Percentiles rank a stretch among this genome's conserved stretches.
Evolutionary conservation across 2,329 filamentous ascomycete genomes (phyloP).

Genomic region (Intubia oerlemansii): DNA sequence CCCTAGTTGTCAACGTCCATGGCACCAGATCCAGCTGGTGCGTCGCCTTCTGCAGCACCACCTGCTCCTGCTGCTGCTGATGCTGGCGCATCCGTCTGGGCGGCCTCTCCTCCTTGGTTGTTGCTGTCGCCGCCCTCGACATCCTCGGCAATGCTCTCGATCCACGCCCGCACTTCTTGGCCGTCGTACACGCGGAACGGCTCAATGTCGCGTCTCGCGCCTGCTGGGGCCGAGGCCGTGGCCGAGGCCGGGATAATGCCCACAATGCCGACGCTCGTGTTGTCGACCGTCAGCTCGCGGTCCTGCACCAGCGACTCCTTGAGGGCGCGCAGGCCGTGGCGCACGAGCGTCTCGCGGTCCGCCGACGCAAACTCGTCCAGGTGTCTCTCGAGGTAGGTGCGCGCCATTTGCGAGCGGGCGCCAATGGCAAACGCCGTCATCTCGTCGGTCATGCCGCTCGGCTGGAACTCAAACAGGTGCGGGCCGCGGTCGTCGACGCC

Average conservation of each 20-base stretch:
- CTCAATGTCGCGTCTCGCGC: conserved; percentile 38
- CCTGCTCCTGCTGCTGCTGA: conserved; percentile 8
- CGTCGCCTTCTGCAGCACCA: no score
- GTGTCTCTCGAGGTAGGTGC: conserved; percentile 89
- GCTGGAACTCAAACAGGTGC: conserved; percentile 97
- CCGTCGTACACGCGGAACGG: conserved; percentile 83
- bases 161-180: conserved; percentile 64
- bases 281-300: conserved; percentile 92
- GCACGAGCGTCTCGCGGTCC: conserved; percentile 66
- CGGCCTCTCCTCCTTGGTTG: no score
- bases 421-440: conserved; percentile 95
- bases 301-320: conserved; percentile 95
- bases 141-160: conserved; percentile 49
- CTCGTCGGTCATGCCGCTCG: conserved; percentile 86
- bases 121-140: conserved; percentile 24
- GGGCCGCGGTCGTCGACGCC: conserved; percentile 87
- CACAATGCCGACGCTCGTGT: conserved; percentile 78
- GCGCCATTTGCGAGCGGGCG: conserved; percentile 87
- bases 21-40: no score
- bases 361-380: conserved; percentile 61
- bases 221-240: conserved; percentile 19
- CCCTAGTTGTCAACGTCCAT: no score
- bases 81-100: conserved; percentile 24
- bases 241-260: conserved; percentile 40
- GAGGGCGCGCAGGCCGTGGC: conserved; percentile 73